A percentile compares a stretch with the other conserved stretches of the same genome.
Evolutionary conservation across 768 basidiomycete genomes (phyloP).

Genomic region (Suillus americanus): DNA sequence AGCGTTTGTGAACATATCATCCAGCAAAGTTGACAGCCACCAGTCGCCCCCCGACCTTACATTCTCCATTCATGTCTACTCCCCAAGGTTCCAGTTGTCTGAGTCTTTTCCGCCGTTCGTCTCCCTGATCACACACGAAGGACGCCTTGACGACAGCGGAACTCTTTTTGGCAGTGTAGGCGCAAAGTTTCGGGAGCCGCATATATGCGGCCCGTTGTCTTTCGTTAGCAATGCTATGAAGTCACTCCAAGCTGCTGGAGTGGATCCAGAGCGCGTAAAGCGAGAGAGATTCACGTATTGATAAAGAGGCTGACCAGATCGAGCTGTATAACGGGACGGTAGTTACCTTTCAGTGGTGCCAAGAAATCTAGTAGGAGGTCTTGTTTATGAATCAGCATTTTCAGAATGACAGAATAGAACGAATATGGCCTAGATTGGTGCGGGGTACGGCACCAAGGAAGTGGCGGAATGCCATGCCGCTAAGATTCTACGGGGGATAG

Average conservation of each 20-base stretch:
- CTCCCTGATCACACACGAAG: constrained; percentile 15
- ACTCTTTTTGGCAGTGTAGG: constrained; percentile 18
- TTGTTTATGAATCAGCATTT: not conserved
- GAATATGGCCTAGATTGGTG: no score
- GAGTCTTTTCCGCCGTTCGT: constrained; percentile 12
- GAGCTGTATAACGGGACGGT: not conserved
- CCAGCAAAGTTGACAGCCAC: not conserved
- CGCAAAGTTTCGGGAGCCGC: constrained; percentile 15
- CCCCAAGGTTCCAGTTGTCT: constrained; percentile 1
- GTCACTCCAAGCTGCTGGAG: constrained; percentile 22
- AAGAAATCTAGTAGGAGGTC: not conserved
- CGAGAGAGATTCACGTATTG: constrained; percentile 27
- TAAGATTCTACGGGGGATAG: no score
- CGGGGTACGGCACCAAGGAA: no score
- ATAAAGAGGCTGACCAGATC: not conserved
- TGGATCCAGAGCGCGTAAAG: constrained; percentile 21
- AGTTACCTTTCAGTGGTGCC: not conserved
- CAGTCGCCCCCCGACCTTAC: constrained; percentile 10
- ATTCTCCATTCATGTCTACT: constrained; percentile 21
- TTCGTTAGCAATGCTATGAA: constrained; percentile 23
- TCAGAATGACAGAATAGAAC: not conserved
- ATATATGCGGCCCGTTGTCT: constrained; percentile 26
- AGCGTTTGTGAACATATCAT: constrained; percentile 18
- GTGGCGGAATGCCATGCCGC: no score
- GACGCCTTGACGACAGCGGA: constrained; percentile 20